Conservation (phyloP, 139 green algal species). For the Haematococcus sp. region DNA sequence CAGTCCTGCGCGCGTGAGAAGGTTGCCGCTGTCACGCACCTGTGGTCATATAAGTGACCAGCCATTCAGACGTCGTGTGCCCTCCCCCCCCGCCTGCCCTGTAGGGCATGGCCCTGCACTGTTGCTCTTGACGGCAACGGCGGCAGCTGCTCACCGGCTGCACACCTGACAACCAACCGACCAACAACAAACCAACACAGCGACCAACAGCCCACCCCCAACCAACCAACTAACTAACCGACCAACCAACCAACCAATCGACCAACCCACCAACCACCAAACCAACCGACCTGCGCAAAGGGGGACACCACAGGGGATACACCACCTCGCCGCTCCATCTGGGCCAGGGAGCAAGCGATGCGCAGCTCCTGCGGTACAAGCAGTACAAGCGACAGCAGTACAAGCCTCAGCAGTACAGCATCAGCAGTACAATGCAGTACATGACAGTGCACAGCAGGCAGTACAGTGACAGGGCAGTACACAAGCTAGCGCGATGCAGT, state of each 20-base stretch:
- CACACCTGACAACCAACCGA: too few species aligned
- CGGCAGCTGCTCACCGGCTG: too few species aligned
- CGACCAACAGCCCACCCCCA: too few species aligned
- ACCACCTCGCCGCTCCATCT: constrained; percentile 67
- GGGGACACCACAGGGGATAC: constrained; percentile 68
- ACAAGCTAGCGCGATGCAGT: not conserved
- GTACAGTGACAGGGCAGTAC: not conserved
- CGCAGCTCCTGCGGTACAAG: constrained; percentile 54
- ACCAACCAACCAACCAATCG: too few species aligned
- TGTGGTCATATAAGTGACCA: constrained; percentile 10
- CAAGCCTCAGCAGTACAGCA: too few species aligned
- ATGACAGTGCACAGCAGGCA: too few species aligned
- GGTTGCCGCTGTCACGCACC: constrained; percentile 73
- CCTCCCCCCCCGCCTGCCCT: too few species aligned
- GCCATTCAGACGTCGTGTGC: not conserved
- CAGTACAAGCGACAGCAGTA: not conserved
- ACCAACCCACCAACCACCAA: not conserved
- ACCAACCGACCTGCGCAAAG: constrained; percentile 50
- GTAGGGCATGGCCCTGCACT: not conserved
- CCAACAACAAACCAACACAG: too few species aligned
- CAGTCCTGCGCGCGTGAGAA: constrained; percentile 64
- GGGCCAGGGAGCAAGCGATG: constrained; percentile 66
- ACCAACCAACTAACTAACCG: too few species aligned
- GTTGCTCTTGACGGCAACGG: too few species aligned
- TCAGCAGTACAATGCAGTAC: too few species aligned